Base-by-base conservation (phyloP, 139 green algal genomes). In the Klebsormidium nitens region DNA sequence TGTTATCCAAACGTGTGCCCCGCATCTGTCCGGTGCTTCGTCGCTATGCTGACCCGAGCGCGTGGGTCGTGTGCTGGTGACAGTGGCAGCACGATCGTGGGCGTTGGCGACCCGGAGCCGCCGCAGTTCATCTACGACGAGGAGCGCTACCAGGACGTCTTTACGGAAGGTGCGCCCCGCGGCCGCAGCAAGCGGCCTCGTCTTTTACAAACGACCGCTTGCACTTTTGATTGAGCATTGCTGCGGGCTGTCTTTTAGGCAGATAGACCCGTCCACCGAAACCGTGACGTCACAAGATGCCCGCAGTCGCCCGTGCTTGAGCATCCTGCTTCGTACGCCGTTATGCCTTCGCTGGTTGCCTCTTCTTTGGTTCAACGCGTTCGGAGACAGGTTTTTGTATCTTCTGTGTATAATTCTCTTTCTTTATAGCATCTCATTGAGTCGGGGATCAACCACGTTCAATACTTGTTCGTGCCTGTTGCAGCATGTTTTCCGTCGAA, bases 51-150 rank as follows among this genome's bases (percentile, higher is more conserved):
- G n/a, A n/a, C n/a, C n/a, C n/a, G n/a, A n/a, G n/a, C n/a, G n/a
- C n/a, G n/a, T n/a, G n/a, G 47, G 1, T 63, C 14, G 29, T 23
- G 28, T 44, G 5, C 29, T 28, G 37, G 1, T 46, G 23, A 26
- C 71, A 80, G 72, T 62, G 72, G 72, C 5, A 80, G 72, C 49
- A 80, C 72, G 1, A 80, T 80, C 35, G 72, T 80, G 57, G 64
- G 36, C n/a, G 50, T 77, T 26, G 72, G 72, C 19, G 48, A 77
- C 6, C 29, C 11, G 3, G 66, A 80, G 14, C 66, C 66, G 35
- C 72, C 72, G 1, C 23, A 29, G 55, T 76, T 80, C 36, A 40
- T 80, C 17, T 80, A 80, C 29, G 72, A 80, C 31, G 72, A 80
- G n/a, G 50, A 67, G 31, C 34, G n/a, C 8, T 80, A 80, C 39